Percentiles rank a stretch among this genome's conserved stretches.
Conservation (phyloP, 257 asterid species). For the Lithospermum erythrorhizon region DNA sequence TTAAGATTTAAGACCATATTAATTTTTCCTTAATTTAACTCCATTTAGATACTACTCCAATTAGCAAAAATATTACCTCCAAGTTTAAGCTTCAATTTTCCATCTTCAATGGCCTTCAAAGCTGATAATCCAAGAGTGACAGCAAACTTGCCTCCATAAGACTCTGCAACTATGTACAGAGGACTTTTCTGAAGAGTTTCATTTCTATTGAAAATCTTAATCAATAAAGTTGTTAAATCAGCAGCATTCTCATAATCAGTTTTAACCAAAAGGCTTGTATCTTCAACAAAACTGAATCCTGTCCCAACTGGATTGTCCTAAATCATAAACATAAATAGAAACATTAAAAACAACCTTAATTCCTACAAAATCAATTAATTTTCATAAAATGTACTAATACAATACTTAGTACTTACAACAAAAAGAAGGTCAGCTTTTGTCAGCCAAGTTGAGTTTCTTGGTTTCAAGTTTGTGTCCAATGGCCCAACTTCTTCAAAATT, state of each 20-base stretch:
- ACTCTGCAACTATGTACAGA: conserved; percentile 78
- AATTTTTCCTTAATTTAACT: not conserved
- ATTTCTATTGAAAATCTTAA: conserved; percentile 48
- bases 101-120: conserved; percentile 50
- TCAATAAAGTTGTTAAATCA: conserved; percentile 69
- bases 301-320: conserved; percentile 98
- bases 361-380: not conserved
- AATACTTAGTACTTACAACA: conserved; percentile 45
- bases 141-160: conserved; percentile 91
- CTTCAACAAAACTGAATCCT: conserved; percentile 93
- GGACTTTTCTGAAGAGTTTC: conserved; percentile 57
- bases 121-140: conserved; percentile 84
- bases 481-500: conserved; percentile 93
- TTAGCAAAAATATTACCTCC: conserved; percentile 44
- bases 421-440: conserved; percentile 80
- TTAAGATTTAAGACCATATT: not conserved
- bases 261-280: conserved; percentile 45
- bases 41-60: not conserved
- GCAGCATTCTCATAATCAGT: conserved; percentile 76
- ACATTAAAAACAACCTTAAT: not conserved
- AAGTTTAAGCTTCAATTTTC: conserved; percentile 61
- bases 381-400: not conserved
- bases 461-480: conserved; percentile 52
- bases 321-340: not conserved
- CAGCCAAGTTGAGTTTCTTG: conserved; percentile 89